Evolutionary conservation across 2,329 filamentous ascomycete species (phyloP).

Genomic region (Apiospora marii): DNA sequence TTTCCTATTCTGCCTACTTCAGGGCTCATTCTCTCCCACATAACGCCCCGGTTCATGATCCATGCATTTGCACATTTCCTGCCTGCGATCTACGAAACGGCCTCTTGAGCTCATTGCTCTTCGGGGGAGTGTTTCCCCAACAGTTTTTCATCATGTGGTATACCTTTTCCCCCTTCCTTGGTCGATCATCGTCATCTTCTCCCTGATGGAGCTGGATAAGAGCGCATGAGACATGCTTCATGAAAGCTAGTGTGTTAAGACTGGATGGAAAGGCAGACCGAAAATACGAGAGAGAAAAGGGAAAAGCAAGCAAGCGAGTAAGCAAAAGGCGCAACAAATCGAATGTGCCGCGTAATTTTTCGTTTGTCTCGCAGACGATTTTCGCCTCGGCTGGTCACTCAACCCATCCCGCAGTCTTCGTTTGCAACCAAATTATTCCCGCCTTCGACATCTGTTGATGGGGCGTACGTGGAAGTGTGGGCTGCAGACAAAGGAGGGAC

Average conservation of each 20-base stretch:
- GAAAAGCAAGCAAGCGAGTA: not conserved
- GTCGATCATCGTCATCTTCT: not conserved
- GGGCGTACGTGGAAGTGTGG: not conserved
- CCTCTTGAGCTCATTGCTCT: not conserved
- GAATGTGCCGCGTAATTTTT: not conserved
- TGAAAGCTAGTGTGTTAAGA: not conserved
- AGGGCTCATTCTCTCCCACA: not conserved
- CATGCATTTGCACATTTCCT: not conserved
- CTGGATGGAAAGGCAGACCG: not conserved
- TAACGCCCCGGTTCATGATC: not conserved
- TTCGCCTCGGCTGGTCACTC: not conserved
- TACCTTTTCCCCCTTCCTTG: too few species aligned
- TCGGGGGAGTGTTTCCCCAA: not conserved
- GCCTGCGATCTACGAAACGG: not conserved
- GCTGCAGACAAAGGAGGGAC: not conserved
- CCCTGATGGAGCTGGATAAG: not conserved
- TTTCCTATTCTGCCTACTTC: not conserved
- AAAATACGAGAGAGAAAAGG: not conserved
- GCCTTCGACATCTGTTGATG: not conserved
- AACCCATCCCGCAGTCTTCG: too few species aligned
- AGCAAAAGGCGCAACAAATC: not conserved
- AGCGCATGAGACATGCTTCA: not conserved
- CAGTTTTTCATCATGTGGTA: conserved; percentile 2
- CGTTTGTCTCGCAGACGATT: not conserved
- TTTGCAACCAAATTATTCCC: too few species aligned